A percentile compares a stretch with the other conserved stretches of the same genome.
Evolutionary conservation across 495 filamentous ascomycete species (phyloP).

Genomic region (Penicillium cosmopolitanum): DNA sequence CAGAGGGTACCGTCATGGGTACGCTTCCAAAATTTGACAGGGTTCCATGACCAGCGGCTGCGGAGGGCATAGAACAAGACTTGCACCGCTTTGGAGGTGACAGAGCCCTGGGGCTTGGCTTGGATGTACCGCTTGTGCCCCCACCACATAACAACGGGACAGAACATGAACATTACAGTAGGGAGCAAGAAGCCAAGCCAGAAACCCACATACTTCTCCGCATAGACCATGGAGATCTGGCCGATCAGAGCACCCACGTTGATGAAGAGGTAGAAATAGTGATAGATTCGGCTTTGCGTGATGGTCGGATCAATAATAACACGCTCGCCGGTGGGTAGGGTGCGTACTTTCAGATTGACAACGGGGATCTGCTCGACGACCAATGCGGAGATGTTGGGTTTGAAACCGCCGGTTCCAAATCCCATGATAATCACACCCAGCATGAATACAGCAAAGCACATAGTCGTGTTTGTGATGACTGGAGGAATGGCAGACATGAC

Average conservation of each 20-base stretch:
- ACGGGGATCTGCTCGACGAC: slow-evolving; percentile 52
- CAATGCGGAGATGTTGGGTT: slow-evolving; percentile 68
- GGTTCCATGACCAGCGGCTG: slow-evolving; percentile 63
- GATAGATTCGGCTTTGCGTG: slow-evolving; percentile 36
- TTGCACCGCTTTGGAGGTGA: slow-evolving; percentile 59
- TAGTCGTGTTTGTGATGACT: slow-evolving; percentile 57
- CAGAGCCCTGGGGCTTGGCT: slow-evolving; percentile 64
- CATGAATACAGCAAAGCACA: slow-evolving; percentile 57
- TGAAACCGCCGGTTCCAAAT: slow-evolving; percentile 58
- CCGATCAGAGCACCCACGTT: slow-evolving; percentile 57
- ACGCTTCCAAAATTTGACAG: slow-evolving; percentile 41
- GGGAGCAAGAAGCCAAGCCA: slow-evolving; percentile 70
- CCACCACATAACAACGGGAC: slow-evolving; percentile 61
- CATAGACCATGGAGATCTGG: slow-evolving; percentile 61
- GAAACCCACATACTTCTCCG: slow-evolving; percentile 76
- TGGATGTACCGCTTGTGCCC: slow-evolving; percentile 63
- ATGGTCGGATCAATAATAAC: slow-evolving; percentile 71
- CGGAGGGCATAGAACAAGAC: slow-evolving; percentile 60
- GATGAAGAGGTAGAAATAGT: slow-evolving; percentile 55
- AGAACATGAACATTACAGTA: slow-evolving; percentile 59
- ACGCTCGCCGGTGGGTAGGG: slow-evolving; percentile 53
- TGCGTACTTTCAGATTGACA: slow-evolving; percentile 37
- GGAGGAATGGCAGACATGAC: slow-evolving; percentile 64
- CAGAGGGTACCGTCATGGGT: slow-evolving; percentile 58
- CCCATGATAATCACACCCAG: slow-evolving; percentile 62